Evolutionary conservation across 257 asterid genomes (phyloP).

Genomic region (Jacaranda copaia): DNA sequence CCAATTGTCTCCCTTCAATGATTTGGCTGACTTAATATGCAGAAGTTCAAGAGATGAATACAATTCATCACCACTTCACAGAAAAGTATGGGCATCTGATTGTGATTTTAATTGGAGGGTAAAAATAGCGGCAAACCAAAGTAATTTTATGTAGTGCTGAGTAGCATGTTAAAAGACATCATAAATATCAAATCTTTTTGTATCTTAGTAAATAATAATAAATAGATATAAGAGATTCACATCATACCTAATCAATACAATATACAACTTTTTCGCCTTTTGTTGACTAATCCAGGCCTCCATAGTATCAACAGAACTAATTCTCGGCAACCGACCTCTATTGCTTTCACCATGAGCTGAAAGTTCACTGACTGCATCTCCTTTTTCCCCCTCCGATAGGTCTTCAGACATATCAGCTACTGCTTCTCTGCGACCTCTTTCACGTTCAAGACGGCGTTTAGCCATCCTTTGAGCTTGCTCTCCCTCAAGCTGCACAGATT

Average conservation of each 20-base stretch:
- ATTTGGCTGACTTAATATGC: conserved; percentile 18
- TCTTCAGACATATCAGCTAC: conserved; percentile 99
- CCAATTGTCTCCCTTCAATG: conserved; percentile 20
- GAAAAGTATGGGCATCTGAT: neutral
- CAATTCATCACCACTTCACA: conserved; percentile 1
- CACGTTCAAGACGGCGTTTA: conserved; percentile 89
- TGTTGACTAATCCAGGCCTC: conserved; percentile 89
- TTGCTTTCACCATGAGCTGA: conserved; percentile 72
- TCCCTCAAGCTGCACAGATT: conserved; percentile 70
- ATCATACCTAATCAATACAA: conserved; percentile 74
- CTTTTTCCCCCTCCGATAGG: conserved; percentile 76
- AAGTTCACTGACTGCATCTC: conserved; percentile 62
- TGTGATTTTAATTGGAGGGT: conserved; percentile 10
- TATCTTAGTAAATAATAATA: conserved; percentile 14
- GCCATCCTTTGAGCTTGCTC: conserved; percentile 81
- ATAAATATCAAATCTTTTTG: conserved; percentile 4
- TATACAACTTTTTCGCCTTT: conserved; percentile 83
- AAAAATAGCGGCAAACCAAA: neutral
- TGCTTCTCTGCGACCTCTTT: conserved; percentile 92
- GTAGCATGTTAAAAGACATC: conserved; percentile 3
- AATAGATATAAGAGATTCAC: conserved; percentile 20
- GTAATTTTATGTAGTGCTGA: conserved; percentile 24
- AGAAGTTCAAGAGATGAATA: conserved; percentile 8
- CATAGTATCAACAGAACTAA: conserved; percentile 81
- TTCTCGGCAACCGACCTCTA: conserved; percentile 77